Conservation (phyloP, 1,139 yeast species). For the Candida frijolesensis region DNA sequence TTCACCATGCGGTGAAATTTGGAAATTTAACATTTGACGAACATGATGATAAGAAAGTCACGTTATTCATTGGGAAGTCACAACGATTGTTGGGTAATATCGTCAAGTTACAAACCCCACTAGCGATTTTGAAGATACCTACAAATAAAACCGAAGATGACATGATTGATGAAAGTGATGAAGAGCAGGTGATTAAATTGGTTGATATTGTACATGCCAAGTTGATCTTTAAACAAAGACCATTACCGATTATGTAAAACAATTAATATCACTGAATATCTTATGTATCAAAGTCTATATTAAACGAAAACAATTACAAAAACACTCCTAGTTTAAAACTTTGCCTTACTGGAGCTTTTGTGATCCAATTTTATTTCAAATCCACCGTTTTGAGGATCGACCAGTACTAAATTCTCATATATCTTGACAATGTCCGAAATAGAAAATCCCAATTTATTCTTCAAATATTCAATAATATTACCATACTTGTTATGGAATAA, state of each 20-base stretch:
- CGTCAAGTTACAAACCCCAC: constrained; percentile 58
- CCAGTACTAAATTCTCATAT: constrained; percentile 43
- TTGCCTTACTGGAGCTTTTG: constrained; percentile 17
- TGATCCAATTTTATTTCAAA: constrained; percentile 32
- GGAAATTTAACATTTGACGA: constrained; percentile 60
- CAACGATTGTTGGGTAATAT: constrained; percentile 65
- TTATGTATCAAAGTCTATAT: neutral
- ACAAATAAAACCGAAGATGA: constrained; percentile 21
- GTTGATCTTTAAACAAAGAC: constrained; percentile 63
- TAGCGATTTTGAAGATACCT: constrained; percentile 57
- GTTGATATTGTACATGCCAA: constrained; percentile 62
- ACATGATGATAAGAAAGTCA: constrained; percentile 45
- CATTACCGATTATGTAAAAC: constrained; percentile 69
- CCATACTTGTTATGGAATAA: constrained; percentile 54
- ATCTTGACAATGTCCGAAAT: constrained; percentile 53
- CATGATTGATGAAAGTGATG: constrained; percentile 14
- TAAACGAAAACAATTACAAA: neutral
- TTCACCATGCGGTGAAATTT: constrained; percentile 54
- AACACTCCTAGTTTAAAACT: constrained; percentile 8
- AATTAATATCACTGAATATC: neutral
- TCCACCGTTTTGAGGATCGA: constrained; percentile 22
- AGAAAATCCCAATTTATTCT: constrained; percentile 46
- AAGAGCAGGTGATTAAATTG: constrained; percentile 37
- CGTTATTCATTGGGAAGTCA: constrained; percentile 63
- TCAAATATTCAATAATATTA: constrained; percentile 58